Evolutionary conservation across 2,329 filamentous ascomycete genomes (phyloP).

Genomic region (Colletotrichum phormii): DNA sequence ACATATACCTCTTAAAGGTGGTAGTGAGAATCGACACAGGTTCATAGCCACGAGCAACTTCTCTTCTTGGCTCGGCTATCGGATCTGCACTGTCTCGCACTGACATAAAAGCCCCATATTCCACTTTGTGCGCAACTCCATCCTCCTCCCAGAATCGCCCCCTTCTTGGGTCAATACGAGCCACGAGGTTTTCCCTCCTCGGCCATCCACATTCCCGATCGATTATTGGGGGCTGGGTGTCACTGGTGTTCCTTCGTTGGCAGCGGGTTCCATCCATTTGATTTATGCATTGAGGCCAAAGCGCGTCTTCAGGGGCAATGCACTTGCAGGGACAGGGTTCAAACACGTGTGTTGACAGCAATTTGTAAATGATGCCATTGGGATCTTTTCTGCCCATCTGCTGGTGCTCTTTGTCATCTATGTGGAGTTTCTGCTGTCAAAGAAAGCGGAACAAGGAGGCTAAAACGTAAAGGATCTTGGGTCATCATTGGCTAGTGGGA

Average conservation of each 20-base stretch:
- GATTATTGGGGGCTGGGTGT: neutral
- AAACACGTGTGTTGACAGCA: neutral
- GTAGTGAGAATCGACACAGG: neutral
- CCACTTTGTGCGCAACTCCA: neutral
- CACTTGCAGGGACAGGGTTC: neutral
- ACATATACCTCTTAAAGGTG: neutral
- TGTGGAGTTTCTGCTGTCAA: neutral
- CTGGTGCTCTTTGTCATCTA: neutral
- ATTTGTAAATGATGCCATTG: neutral
- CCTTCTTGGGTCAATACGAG: neutral
- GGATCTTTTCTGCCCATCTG: neutral
- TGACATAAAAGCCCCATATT: slow-evolving; percentile 1
- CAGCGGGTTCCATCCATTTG: neutral
- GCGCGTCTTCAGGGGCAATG: neutral
- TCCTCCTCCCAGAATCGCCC: neutral
- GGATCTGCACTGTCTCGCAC: slow-evolving; percentile 31
- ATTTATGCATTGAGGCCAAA: slow-evolving; percentile 1
- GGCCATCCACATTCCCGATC: slow-evolving; percentile 11
- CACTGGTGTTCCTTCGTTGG: neutral
- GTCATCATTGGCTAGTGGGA: neutral
- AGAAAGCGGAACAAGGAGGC: neutral
- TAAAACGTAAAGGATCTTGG: neutral
- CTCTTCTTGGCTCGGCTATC: slow-evolving; percentile 26
- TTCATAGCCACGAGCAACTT: neutral
- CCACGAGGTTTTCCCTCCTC: neutral